These are phyloP conservation scores for Microascus cirrosus DNA, from an alignment of 2,329 filamentous ascomycete species.

Conservation along the genomic window DNA sequence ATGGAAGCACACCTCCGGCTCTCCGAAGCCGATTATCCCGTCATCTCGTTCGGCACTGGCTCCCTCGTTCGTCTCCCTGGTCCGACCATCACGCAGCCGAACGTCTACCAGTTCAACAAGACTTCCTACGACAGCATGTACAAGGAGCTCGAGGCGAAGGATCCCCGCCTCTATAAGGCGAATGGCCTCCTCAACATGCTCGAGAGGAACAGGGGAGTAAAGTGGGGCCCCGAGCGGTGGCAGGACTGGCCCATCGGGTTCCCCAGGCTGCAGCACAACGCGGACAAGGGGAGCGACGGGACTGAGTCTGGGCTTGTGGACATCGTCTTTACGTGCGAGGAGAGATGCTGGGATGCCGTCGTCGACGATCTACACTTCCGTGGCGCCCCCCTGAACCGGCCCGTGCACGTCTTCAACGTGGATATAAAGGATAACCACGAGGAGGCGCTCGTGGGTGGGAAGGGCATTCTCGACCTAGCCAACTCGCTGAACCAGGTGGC, in stretches of 20 bases:
- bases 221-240: constrained; percentile 94
- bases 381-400: constrained; percentile 76
- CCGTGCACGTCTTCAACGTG: constrained; percentile 96
- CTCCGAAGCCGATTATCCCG: constrained; percentile 78
- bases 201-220: constrained; percentile 79
- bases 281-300: constrained; percentile 67
- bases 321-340: constrained; percentile 92
- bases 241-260: constrained; percentile 92
- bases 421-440: constrained; percentile 99
- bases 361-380: constrained; percentile 84
- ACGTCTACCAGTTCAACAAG: constrained; percentile 96
- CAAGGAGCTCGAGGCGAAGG: constrained; percentile 77
- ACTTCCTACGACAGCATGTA: constrained; percentile 94
- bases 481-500: constrained; percentile 75
- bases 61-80: constrained; percentile 89
- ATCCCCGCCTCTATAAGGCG: constrained; percentile 74
- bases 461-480: constrained; percentile 85
- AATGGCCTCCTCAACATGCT: constrained; percentile 97
- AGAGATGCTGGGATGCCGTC: constrained; percentile 96
- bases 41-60: constrained; percentile 94
- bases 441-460: constrained; percentile 81
- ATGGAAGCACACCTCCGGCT: constrained; percentile 98
- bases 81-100: constrained; percentile 82
- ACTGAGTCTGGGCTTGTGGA: constrained; percentile 86
- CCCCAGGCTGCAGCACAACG: constrained; percentile 64